These are phyloP conservation scores for Alternaria gansuensis DNA, from an alignment of 2,329 filamentous ascomycete species.

Conservation along the genomic window DNA sequence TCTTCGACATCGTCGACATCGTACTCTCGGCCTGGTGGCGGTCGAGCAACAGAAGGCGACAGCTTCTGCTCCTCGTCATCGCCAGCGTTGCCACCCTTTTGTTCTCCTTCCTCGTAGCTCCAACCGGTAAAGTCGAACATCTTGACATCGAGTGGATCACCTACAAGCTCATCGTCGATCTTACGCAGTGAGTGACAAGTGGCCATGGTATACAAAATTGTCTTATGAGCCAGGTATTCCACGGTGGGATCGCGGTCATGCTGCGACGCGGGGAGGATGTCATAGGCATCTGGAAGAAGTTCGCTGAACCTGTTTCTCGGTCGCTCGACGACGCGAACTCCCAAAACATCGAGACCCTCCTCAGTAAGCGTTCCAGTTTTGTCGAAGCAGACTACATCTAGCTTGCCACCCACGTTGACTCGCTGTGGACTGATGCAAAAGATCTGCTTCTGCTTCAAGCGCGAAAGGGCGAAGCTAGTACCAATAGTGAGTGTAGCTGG, in stretches of 20 bases:
- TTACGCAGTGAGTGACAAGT: conserved; percentile 92
- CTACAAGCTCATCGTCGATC: conserved; percentile 87
- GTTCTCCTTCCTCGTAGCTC: conserved; percentile 88
- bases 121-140: conserved; percentile 98
- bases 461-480: conserved; percentile 89
- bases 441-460: conserved; percentile 87
- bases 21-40: conserved; percentile 70
- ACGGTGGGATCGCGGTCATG: conserved; percentile 68
- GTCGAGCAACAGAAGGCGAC: conserved; percentile 87
- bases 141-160: conserved; percentile 93
- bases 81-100: conserved; percentile 65
- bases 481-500: conserved; percentile 96
- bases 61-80: conserved; percentile 81
- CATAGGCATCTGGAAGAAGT: conserved; percentile 71
- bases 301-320: conserved; percentile 75
- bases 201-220: conserved; percentile 91
- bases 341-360: conserved; percentile 92
- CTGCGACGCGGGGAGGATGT: conserved; percentile 64
- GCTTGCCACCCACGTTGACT: conserved; percentile 94
- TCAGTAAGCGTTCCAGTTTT: conserved; percentile 99
- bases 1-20: conserved; percentile 62
- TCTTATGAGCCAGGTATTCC: conserved; percentile 70
- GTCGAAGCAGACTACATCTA: conserved; percentile 97
- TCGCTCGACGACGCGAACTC: conserved; percentile 78
- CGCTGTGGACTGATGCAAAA: conserved; percentile 98